phyloP scores from a whole-genome alignment of 331 rosid species.

The Pyracantha coccinea region DNA sequence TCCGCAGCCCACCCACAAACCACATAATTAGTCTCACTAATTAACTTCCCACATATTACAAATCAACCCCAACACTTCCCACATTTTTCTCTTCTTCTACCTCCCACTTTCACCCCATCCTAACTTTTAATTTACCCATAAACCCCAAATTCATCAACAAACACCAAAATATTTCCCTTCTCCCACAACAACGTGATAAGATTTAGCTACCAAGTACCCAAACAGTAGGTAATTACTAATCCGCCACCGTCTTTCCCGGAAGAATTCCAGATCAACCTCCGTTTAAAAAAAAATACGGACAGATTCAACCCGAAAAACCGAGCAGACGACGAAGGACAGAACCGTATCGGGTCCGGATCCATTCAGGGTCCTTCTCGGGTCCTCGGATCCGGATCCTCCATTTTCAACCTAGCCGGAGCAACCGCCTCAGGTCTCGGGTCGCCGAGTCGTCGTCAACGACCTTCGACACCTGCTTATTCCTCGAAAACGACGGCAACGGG shows the following conservation, averaged over 20 bases:
- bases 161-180: background rate
- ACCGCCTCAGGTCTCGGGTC: conserved; percentile 77
- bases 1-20: background rate
- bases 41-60: conserved; percentile 5
- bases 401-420: conserved; percentile 56
- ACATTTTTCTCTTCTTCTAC: background rate
- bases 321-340: conserved; percentile 5
- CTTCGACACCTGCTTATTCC: conserved; percentile 32
- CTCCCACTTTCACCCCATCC: background rate
- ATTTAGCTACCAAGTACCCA: background rate
- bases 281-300: conserved; percentile 73
- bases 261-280: conserved; percentile 31
- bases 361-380: background rate
- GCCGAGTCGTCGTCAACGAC: conserved; percentile 68
- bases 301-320: conserved; percentile 13
- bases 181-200: background rate
- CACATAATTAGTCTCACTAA: background rate
- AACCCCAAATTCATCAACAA: background rate
- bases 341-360: background rate
- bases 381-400: background rate
- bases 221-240: background rate
- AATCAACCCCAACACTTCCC: background rate
- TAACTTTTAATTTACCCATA: background rate
- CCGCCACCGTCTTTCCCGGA: conserved; percentile 1
- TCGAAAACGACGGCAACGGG: conserved; percentile 78